A percentile compares a stretch with the other conserved stretches of the same genome.
Evolutionary conservation across 768 basidiomycete species (phyloP).

Genomic region (Tephrocybe sp.): DNA sequence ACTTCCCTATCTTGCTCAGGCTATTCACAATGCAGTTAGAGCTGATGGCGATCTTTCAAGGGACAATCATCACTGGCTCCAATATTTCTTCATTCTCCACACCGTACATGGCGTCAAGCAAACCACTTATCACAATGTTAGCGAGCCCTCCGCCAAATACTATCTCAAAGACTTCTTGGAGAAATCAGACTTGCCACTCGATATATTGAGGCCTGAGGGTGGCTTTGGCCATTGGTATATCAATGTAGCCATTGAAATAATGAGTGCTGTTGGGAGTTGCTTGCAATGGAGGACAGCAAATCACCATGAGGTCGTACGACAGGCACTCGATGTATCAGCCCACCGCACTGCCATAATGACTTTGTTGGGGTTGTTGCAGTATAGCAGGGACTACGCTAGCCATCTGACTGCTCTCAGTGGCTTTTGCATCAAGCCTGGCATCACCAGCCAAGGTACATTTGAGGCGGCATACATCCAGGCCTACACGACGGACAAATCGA

Average conservation of each 20-base stretch:
- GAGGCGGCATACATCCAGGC: constrained; percentile 16
- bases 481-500: constrained; percentile 19
- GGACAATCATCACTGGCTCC: too few relatives aligned
- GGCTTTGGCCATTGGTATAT: constrained; percentile 18
- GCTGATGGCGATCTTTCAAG: too few relatives aligned
- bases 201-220: too few relatives aligned
- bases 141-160: not conserved
- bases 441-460: constrained; percentile 6
- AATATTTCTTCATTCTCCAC: constrained; percentile 28
- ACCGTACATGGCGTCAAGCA: constrained; percentile 28
- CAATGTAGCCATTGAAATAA: constrained; percentile 23
- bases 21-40: too few relatives aligned
- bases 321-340: not conserved
- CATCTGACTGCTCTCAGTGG: constrained; percentile 16
- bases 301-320: constrained; percentile 4
- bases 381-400: constrained; percentile 12
- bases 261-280: constrained; percentile 3
- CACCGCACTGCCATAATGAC: not conserved
- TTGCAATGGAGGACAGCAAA: constrained; percentile 16
- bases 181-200: not conserved
- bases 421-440: constrained; percentile 13
- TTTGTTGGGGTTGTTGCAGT: constrained; percentile 2
- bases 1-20: too few relatives aligned
- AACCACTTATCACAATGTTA: constrained; percentile 17
- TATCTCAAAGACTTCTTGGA: not conserved